A percentile compares a stretch with the other conserved stretches of the same genome.
Evolutionary conservation across 441 rosid species (phyloP).

Genomic region (Macaranga tanarius): DNA sequence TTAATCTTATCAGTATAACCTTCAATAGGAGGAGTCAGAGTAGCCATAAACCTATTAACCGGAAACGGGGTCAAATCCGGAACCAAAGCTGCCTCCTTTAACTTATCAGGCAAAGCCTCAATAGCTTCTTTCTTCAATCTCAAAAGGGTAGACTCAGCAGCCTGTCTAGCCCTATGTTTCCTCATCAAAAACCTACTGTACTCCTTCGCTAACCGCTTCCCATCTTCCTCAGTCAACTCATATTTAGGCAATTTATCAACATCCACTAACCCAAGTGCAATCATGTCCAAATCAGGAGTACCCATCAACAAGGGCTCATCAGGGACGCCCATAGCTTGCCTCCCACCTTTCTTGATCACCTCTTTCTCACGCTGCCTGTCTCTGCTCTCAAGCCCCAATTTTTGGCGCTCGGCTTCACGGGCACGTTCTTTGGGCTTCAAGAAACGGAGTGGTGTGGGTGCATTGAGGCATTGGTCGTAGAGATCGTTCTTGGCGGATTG

Average conservation of each 20-base stretch:
- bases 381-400: slow-evolving; percentile 68
- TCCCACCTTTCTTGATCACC: slow-evolving; percentile 68
- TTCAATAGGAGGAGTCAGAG: slow-evolving; percentile 84
- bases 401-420: slow-evolving; percentile 72
- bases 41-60: slow-evolving; percentile 65
- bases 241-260: slow-evolving; percentile 67
- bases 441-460: slow-evolving; percentile 72
- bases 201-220: slow-evolving; percentile 75
- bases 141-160: slow-evolving; percentile 60
- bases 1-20: slow-evolving; percentile 78
- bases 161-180: slow-evolving; percentile 69
- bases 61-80: slow-evolving; percentile 84
- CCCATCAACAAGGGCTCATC: slow-evolving; percentile 70
- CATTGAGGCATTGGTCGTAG: slow-evolving; percentile 67
- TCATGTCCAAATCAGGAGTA: slow-evolving; percentile 67
- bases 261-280: slow-evolving; percentile 63
- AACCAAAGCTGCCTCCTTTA: slow-evolving; percentile 64
- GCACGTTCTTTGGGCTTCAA: slow-evolving; percentile 51
- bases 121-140: slow-evolving; percentile 71
- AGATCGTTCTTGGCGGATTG: slow-evolving; percentile 42
- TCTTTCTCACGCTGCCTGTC: slow-evolving; percentile 67
- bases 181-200: slow-evolving; percentile 78
- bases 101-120: slow-evolving; percentile 75
- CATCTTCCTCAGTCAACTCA: slow-evolving; percentile 76
- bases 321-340: slow-evolving; percentile 55